These are phyloP conservation scores for Theileria sp. DNA, from an alignment of 169 alveolate species.

Conservation along the genomic window DNA sequence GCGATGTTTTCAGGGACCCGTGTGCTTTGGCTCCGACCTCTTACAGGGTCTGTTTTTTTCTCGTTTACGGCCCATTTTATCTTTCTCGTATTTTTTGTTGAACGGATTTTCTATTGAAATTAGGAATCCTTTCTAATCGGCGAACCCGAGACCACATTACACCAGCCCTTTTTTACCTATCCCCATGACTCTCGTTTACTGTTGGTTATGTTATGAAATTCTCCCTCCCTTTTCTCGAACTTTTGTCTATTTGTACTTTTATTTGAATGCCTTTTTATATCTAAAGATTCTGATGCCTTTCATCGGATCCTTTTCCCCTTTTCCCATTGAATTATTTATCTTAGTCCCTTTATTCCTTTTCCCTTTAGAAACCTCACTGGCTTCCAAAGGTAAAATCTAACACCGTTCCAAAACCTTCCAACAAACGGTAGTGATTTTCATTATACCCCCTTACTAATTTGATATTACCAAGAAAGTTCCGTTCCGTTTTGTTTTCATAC, in stretches of 20 bases:
- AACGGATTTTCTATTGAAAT: not conserved
- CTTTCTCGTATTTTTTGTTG: not conserved
- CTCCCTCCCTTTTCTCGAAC: not conserved
- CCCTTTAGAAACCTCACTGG: not conserved
- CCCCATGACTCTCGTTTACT: not conserved
- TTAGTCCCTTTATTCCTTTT: not conserved
- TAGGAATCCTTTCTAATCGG: not conserved
- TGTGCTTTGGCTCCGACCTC: not conserved
- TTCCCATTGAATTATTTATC: not conserved
- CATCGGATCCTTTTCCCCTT: not conserved
- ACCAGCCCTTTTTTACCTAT: not conserved
- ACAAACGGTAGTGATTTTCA: not conserved
- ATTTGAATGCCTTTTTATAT: not conserved
- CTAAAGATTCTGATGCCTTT: not conserved
- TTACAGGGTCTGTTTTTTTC: not conserved
- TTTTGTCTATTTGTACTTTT: not conserved
- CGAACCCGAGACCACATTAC: not conserved
- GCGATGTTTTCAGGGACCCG: not conserved
- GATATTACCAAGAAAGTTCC: not conserved
- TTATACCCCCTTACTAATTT: not conserved
- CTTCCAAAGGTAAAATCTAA: not conserved
- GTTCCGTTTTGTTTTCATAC: not conserved
- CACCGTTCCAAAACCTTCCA: not conserved
- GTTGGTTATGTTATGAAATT: not conserved
- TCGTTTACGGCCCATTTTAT: not conserved